Evolutionary conservation across 2,329 filamentous ascomycete genomes (phyloP).

Genomic region (Botrytis byssoidea): DNA sequence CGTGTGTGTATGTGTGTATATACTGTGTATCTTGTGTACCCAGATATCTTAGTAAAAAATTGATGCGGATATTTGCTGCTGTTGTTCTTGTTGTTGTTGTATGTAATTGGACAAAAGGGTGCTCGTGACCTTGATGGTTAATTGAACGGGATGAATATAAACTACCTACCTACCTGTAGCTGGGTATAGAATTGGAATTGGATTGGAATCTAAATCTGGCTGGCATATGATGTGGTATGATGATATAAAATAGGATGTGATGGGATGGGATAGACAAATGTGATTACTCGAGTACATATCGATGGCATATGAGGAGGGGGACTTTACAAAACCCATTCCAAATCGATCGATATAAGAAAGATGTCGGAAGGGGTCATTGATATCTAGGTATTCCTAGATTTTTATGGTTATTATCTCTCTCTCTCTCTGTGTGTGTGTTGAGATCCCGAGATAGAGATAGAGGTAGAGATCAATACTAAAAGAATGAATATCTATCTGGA

Average conservation of each 20-base stretch:
- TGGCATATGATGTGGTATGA: background rate
- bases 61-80: no score
- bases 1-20: no score
- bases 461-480: background rate
- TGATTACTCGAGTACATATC: background rate
- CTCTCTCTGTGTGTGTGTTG: no score
- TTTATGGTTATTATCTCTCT: background rate
- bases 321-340: background rate
- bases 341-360: background rate
- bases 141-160: no score
- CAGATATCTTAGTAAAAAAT: no score
- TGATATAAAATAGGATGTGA: background rate
- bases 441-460: background rate
- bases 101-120: no score
- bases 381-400: background rate
- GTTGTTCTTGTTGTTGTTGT: no score
- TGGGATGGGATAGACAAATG: background rate
- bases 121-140: no score
- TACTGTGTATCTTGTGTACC: no score
- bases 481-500: background rate
- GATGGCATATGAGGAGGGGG: background rate
- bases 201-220: no score
- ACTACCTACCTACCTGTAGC: no score
- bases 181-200: no score
- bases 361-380: background rate